Conservation (phyloP, 108 stramenopile species). For the Seminavis robusta region DNA sequence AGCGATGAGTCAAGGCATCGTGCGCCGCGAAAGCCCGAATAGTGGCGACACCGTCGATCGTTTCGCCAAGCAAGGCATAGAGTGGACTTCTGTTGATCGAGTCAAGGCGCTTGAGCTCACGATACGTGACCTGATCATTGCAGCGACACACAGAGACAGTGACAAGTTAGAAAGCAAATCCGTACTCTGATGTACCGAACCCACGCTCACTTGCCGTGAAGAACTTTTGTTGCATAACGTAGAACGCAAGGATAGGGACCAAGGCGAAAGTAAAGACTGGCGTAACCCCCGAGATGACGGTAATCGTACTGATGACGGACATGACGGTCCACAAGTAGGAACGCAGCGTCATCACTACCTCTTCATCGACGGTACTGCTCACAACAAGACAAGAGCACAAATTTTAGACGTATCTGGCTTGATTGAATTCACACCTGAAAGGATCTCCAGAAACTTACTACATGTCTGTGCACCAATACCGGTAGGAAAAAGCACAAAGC, state of each 20-base stretch:
- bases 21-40: conserved; percentile 87
- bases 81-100: conserved; percentile 72
- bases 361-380: conserved; percentile 93
- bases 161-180: background rate
- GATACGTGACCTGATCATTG: no score
- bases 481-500: no score
- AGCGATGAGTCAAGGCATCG: conserved; percentile 48
- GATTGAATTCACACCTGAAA: no score
- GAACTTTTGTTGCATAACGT: conserved; percentile 65
- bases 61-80: conserved; percentile 84
- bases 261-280: conserved; percentile 47
- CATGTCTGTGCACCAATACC: no score
- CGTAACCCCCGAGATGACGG: conserved; percentile 71
- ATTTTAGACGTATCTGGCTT: no score
- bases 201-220: conserved; percentile 77
- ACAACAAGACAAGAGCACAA: no score
- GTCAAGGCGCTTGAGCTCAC: conserved; percentile 87
- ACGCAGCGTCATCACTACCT: conserved; percentile 62
- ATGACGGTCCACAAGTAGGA: conserved; percentile 72
- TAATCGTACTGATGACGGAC: conserved; percentile 63
- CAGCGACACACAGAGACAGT: conserved; percentile 14
- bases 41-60: conserved; percentile 79
- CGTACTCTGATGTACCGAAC: background rate
- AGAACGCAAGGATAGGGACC: conserved; percentile 70
- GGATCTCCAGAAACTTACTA: no score